Evolutionary conservation across 306 rosid genomes (phyloP).

Genomic region (Dalbergia cochinchinensis): DNA sequence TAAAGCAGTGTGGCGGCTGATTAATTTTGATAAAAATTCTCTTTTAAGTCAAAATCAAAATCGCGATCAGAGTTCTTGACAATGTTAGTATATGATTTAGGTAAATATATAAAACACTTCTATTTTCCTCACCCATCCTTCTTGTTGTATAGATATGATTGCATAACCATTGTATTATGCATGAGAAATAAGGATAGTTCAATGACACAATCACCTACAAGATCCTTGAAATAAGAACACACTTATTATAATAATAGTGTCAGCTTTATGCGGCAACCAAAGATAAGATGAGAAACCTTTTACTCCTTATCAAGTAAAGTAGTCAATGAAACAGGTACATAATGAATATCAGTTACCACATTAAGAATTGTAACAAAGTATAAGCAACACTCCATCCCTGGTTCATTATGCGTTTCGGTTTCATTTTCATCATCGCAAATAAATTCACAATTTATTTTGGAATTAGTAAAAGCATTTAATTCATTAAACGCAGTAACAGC

Average conservation of each 20-base stretch:
- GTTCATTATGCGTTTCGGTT: conserved; percentile 8
- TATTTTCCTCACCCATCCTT: too few species aligned
- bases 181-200: not conserved
- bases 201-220: not conserved
- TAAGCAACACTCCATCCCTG: conserved; percentile 20
- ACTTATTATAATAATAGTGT: too few species aligned
- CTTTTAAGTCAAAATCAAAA: too few species aligned
- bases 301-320: not conserved
- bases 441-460: conserved; percentile 26
- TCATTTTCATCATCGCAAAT: conserved; percentile 22
- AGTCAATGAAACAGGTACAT: conserved; percentile 16
- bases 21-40: too few species aligned
- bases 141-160: too few species aligned
- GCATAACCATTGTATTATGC: not conserved
- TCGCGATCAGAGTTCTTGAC: too few species aligned
- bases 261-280: not conserved
- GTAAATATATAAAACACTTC: too few species aligned
- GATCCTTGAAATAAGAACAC: not conserved
- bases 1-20: too few species aligned
- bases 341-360: not conserved
- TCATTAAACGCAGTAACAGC: conserved; percentile 7
- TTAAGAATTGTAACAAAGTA: not conserved
- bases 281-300: conserved; percentile 4
- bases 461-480: conserved; percentile 24
- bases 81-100: too few species aligned